These are phyloP conservation scores for Crithidia expoeki DNA, from an alignment of 208 protist genomes.

Conservation along the genomic window DNA sequence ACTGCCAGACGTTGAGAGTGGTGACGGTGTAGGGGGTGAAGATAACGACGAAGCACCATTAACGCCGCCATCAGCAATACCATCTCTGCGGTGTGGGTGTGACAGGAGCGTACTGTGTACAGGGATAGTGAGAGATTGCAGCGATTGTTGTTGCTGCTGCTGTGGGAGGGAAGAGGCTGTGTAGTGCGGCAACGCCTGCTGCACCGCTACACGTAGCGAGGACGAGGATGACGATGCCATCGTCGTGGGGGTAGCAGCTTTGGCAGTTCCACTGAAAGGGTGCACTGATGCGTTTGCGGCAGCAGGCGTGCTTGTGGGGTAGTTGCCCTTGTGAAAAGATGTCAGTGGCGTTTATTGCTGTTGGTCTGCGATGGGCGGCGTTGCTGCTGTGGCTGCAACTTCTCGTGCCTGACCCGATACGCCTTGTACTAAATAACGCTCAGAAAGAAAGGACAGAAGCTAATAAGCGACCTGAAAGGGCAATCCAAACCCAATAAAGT, in stretches of 20 bases:
- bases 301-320: background rate
- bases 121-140: background rate
- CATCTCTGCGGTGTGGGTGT: background rate
- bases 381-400: background rate
- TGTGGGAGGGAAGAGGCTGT: background rate
- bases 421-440: background rate
- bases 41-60: constrained; percentile 5
- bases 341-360: too few species aligned
- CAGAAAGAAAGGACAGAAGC: background rate
- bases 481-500: too few species aligned
- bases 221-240: constrained; percentile 3
- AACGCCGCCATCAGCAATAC: background rate
- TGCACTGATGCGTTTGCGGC: background rate
- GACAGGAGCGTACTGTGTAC: background rate
- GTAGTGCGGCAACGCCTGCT: background rate
- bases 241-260: background rate
- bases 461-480: background rate
- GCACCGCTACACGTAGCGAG: background rate
- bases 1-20: constrained; percentile 23
- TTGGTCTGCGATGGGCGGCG: background rate
- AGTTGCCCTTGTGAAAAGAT: too few species aligned
- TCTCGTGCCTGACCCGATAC: background rate
- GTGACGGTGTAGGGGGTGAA: constrained; percentile 21
- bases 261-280: background rate
- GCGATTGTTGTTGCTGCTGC: background rate